A percentile compares a stretch with the other conserved stretches of the same genome.
phyloP scores from a whole-genome alignment of 2,329 filamentous ascomycete species.

The Chaetothyriales sp. region DNA sequence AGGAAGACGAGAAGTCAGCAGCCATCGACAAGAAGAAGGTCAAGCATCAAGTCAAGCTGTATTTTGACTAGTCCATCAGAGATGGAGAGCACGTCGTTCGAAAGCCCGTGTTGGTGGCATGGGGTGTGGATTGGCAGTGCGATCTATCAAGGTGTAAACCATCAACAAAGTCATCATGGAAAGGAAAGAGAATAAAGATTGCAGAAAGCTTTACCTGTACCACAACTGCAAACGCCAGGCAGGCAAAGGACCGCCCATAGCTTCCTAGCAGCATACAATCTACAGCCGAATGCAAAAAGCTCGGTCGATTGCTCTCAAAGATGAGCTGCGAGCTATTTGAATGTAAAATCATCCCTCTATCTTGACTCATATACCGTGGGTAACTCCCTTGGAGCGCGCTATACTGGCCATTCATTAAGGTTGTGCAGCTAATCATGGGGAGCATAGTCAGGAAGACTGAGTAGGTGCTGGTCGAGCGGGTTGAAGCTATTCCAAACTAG shows the following conservation, averaged over 20 bases:
- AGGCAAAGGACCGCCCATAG: background rate
- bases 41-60: conserved; percentile 2
- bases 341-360: too few relatives aligned
- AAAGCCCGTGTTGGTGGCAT: background rate
- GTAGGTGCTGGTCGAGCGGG: too few relatives aligned
- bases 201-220: background rate
- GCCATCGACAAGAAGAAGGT: background rate
- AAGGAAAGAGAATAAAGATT: background rate
- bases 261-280: background rate
- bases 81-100: background rate
- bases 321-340: too few relatives aligned
- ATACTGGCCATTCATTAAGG: too few relatives aligned
- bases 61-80: background rate
- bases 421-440: too few relatives aligned
- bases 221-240: background rate
- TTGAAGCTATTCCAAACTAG: too few relatives aligned
- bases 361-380: too few relatives aligned
- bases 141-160: background rate
- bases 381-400: too few relatives aligned
- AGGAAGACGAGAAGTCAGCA: background rate
- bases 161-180: background rate
- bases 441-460: too few relatives aligned
- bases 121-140: background rate
- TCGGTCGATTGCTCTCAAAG: too few relatives aligned
- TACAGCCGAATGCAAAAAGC: too few relatives aligned